Percentiles rank a stretch among this genome's conserved stretches.
These are phyloP conservation scores for Saccharomycopsis hybrid DNA, from an alignment of 1,139 yeast genomes.

Conservation along the genomic window DNA sequence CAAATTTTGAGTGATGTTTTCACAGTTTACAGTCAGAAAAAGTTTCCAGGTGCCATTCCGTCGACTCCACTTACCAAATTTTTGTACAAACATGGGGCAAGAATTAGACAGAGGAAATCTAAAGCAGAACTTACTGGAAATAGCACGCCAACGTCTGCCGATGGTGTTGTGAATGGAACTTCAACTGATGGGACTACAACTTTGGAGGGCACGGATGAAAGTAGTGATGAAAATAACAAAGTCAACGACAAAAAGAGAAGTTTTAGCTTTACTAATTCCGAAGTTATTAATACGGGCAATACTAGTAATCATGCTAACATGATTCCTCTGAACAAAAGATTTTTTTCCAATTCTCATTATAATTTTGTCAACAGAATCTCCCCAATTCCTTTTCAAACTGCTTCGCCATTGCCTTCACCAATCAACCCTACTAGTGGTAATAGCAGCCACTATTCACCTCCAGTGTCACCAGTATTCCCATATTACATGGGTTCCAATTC, in stretches of 20 bases:
- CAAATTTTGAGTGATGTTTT: slow-evolving; percentile 23
- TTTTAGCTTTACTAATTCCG: background rate
- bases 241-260: background rate
- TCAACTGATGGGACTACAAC: too few relatives aligned
- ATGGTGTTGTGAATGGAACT: too few relatives aligned
- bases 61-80: slow-evolving; percentile 26
- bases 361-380: background rate
- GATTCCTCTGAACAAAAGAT: background rate
- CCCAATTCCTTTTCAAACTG: slow-evolving; percentile 1
- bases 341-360: background rate
- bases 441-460: slow-evolving; percentile 3
- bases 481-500: slow-evolving; percentile 3
- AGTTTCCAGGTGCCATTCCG: slow-evolving; percentile 27
- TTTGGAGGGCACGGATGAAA: background rate
- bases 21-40: slow-evolving; percentile 27
- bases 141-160: background rate
- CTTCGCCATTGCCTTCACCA: slow-evolving; percentile 9
- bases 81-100: slow-evolving; percentile 27
- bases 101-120: slow-evolving; percentile 27
- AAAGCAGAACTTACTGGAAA: slow-evolving; percentile 5
- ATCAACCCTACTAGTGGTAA: background rate
- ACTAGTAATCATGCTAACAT: background rate
- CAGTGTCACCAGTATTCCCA: slow-evolving; percentile 12
- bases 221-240: too few relatives aligned
- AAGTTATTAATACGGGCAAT: too few relatives aligned